phyloP scores from a whole-genome alignment of 495 filamentous ascomycete genomes.

The Physcia stellaris region DNA sequence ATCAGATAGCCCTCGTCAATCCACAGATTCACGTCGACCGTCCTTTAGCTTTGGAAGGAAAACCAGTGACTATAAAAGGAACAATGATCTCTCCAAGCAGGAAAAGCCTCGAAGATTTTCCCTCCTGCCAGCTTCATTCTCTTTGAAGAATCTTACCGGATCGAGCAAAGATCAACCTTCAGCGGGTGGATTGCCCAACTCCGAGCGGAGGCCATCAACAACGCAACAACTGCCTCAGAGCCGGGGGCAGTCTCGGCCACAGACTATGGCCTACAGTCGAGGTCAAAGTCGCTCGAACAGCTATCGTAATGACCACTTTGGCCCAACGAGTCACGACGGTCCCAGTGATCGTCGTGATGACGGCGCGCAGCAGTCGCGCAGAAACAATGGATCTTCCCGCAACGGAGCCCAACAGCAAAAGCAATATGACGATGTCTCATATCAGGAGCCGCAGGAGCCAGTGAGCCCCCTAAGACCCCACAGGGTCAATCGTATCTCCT shows the following conservation, averaged over 20 bases:
- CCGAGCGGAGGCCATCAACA: slow-evolving; percentile 14
- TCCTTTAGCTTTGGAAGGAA: slow-evolving; percentile 65
- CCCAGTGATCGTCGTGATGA: slow-evolving; percentile 9
- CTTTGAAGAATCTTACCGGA: slow-evolving; percentile 38
- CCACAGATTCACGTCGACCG: slow-evolving; percentile 67
- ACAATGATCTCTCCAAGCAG: slow-evolving; percentile 29
- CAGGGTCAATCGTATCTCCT: slow-evolving; percentile 10
- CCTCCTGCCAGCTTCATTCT: slow-evolving; percentile 64
- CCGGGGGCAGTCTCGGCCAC: slow-evolving; percentile 12
- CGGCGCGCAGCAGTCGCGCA: slow-evolving; percentile 5
- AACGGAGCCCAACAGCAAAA: slow-evolving; percentile 1
- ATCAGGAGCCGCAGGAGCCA: no score
- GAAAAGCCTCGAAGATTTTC: slow-evolving; percentile 62
- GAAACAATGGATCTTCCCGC: slow-evolving; percentile 6
- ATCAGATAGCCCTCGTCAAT: slow-evolving; percentile 48
- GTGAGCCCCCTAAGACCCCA: slow-evolving; percentile 4
- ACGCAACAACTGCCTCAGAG: slow-evolving; percentile 7
- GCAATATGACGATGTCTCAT: no score
- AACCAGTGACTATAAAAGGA: slow-evolving; percentile 34
- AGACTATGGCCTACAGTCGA: slow-evolving; percentile 13
- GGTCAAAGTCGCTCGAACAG: slow-evolving; percentile 7
- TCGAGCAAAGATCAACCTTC: slow-evolving; percentile 18
- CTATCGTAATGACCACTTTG: slow-evolving; percentile 8
- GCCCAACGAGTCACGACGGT: slow-evolving; percentile 8
- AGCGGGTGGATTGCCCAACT: slow-evolving; percentile 9